A percentile compares a stretch with the other conserved stretches of the same genome.
Conservation (phyloP, 108 stramenopile species). For the Cyclostephanos tholiformis region DNA sequence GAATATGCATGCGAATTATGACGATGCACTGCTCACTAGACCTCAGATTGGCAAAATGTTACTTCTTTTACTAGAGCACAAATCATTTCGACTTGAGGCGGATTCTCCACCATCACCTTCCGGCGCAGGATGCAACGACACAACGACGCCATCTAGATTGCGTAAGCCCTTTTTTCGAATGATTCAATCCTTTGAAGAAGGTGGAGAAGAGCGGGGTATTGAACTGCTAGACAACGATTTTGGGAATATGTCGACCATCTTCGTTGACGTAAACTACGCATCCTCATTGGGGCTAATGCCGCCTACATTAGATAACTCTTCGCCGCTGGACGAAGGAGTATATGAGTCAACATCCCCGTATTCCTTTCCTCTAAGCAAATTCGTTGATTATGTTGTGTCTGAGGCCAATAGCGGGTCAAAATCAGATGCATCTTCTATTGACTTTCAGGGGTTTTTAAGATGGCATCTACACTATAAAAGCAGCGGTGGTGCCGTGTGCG, state of each 20-base stretch:
- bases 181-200: neutral
- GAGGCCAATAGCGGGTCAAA: constrained; percentile 26
- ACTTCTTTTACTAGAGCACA: constrained; percentile 62
- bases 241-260: constrained; percentile 12
- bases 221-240: constrained; percentile 16
- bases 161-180: constrained; percentile 48
- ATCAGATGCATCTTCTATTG: constrained; percentile 22
- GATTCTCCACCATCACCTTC: constrained; percentile 53
- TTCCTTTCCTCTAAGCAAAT: constrained; percentile 32
- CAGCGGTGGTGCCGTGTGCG: constrained; percentile 32
- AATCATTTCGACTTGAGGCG: constrained; percentile 62
- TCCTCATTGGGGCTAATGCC: constrained; percentile 62
- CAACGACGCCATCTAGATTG: neutral
- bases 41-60: constrained; percentile 70
- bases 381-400: constrained; percentile 53
- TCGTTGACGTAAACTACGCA: constrained; percentile 52
- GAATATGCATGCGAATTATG: neutral
- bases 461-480: constrained; percentile 60
- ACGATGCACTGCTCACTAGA: constrained; percentile 45
- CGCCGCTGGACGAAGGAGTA: neutral
- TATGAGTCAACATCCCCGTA: constrained; percentile 18
- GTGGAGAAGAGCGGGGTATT: constrained; percentile 8
- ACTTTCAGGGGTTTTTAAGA: constrained; percentile 63
- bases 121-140: constrained; percentile 28
- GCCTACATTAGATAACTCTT: constrained; percentile 30